Conservation (phyloP, 2,329 filamentous ascomycete species). For the Epichloe gansuensis region DNA sequence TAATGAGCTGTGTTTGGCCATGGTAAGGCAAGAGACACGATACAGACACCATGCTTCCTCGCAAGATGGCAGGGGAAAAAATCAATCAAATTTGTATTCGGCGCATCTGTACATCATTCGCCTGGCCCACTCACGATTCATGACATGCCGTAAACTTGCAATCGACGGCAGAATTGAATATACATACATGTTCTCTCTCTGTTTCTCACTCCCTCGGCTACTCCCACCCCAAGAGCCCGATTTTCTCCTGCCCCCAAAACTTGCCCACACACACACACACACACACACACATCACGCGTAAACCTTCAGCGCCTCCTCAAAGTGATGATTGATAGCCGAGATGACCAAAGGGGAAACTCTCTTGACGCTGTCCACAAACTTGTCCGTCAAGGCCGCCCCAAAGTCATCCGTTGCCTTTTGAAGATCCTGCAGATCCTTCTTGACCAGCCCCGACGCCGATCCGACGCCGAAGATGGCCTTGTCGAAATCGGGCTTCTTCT, state of each 20-base stretch:
- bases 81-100: too few relatives aligned
- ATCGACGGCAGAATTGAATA: too few relatives aligned
- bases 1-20: too few relatives aligned
- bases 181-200: too few relatives aligned
- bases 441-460: constrained; percentile 1
- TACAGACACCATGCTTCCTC: too few relatives aligned
- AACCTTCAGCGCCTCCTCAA: not conserved
- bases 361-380: not conserved
- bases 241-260: not conserved
- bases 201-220: too few relatives aligned
- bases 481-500: not conserved
- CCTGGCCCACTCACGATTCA: too few relatives aligned
- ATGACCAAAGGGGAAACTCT: not conserved
- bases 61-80: too few relatives aligned
- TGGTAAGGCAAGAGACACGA: too few relatives aligned
- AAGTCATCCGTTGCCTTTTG: not conserved
- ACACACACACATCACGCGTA: not conserved
- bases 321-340: constrained; percentile 1
- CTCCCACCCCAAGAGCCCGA: not conserved
- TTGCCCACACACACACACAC: too few relatives aligned
- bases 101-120: too few relatives aligned
- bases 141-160: too few relatives aligned
- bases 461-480: not conserved
- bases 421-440: not conserved
- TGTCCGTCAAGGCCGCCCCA: not conserved